Percentiles rank a stretch among this genome's conserved stretches.
Conservation (phyloP, 2,329 filamentous ascomycete genomes). For the Sclerotinia glacialis region DNA sequence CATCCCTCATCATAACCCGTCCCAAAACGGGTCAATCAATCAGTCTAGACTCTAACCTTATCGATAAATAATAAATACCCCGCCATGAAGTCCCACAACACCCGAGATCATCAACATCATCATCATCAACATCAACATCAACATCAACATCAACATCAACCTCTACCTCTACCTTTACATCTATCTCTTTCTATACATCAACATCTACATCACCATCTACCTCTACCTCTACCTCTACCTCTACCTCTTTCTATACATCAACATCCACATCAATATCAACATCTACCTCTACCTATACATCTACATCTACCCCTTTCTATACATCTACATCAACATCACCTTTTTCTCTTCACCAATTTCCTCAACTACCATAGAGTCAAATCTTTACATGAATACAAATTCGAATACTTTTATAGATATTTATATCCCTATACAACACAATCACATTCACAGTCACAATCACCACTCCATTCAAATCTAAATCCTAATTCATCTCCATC, state of each 20-base stretch:
- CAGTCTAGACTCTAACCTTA: not conserved
- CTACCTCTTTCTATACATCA: not conserved
- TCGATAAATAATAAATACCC: constrained; percentile 10
- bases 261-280: not conserved
- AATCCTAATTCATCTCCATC: not conserved
- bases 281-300: too few species aligned
- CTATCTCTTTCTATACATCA: too few species aligned
- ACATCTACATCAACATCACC: too few species aligned
- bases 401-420: not conserved
- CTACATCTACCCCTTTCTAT: too few species aligned
- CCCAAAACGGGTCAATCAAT: not conserved
- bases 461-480: not conserved
- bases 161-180: too few species aligned
- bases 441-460: not conserved
- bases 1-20: not conserved
- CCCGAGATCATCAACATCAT: not conserved
- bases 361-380: not conserved
- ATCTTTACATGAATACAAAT: not conserved
- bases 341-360: not conserved
- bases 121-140: not conserved
- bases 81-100: constrained; percentile 17
- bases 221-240: too few species aligned
- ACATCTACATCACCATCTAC: too few species aligned
- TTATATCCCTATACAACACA: not conserved
- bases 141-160: not conserved